These are phyloP conservation scores for Petrea volubilis DNA, from an alignment of 257 asterid genomes.

Conservation along the genomic window DNA sequence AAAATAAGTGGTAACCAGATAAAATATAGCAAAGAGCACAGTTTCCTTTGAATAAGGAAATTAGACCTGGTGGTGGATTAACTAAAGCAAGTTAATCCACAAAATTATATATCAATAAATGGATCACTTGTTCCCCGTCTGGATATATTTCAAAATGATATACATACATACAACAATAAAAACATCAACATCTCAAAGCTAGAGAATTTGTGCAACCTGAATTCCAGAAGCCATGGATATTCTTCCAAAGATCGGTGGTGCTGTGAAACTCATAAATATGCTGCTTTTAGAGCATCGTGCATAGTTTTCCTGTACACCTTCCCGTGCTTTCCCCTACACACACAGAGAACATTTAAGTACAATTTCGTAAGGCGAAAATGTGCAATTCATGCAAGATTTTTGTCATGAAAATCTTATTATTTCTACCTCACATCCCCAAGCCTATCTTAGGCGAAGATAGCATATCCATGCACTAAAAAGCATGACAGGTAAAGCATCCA, in stretches of 20 bases:
- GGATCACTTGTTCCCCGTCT: background rate
- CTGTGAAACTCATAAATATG: slow-evolving; percentile 4
- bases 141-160: slow-evolving; percentile 7
- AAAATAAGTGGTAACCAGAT: background rate
- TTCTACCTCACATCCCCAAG: background rate
- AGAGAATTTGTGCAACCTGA: background rate
- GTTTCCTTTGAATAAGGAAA: background rate
- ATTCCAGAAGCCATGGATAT: slow-evolving; percentile 9
- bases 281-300: background rate
- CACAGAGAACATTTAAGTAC: background rate
- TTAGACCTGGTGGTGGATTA: slow-evolving; percentile 5
- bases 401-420: too few relatives aligned
- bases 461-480: slow-evolving; percentile 38
- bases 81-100: slow-evolving; percentile 30
- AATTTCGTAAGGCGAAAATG: background rate
- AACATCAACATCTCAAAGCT: slow-evolving; percentile 16
- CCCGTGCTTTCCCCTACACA: background rate
- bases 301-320: background rate
- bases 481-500: slow-evolving; percentile 95
- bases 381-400: too few relatives aligned
- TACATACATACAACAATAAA: slow-evolving; percentile 39
- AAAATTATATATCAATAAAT: slow-evolving; percentile 23
- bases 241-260: background rate
- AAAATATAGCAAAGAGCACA: background rate
- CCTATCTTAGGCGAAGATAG: background rate